These are phyloP conservation scores for Alternaria burnsii DNA, from an alignment of 2,329 filamentous ascomycete genomes.

Conservation along the genomic window DNA sequence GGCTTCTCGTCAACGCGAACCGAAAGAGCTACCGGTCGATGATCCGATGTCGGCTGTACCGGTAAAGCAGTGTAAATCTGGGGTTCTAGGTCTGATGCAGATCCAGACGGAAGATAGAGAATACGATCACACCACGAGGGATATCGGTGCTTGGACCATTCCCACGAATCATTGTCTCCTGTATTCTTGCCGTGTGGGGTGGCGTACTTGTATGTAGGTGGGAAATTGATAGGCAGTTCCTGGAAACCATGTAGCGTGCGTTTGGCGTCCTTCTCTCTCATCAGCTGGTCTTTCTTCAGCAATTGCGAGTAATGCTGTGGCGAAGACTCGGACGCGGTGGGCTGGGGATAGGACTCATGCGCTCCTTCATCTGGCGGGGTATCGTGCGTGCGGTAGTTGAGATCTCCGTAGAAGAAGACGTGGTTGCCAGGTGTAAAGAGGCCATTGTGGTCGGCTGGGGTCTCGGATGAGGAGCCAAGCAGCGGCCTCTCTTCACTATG, in stretches of 20 bases:
- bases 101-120: constrained; percentile 69
- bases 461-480: constrained; percentile 28
- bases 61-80: constrained; percentile 77
- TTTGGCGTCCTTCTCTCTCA: constrained; percentile 71
- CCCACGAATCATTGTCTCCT: constrained; percentile 61
- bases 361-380: constrained; percentile 69
- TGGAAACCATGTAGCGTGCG: constrained; percentile 79
- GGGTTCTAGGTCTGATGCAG: constrained; percentile 59
- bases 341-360: constrained; percentile 68
- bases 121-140: constrained; percentile 93
- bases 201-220: constrained; percentile 93
- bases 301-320: constrained; percentile 71
- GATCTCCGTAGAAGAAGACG: constrained; percentile 87
- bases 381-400: constrained; percentile 90
- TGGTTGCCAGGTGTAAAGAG: constrained; percentile 80
- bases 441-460: constrained; percentile 59
- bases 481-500: constrained; percentile 46
- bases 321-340: constrained; percentile 58
- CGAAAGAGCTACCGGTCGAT: constrained; percentile 81
- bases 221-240: constrained; percentile 79
- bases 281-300: constrained; percentile 80
- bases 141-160: constrained; percentile 83
- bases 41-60: constrained; percentile 83
- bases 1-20: constrained; percentile 69
- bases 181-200: constrained; percentile 21